Base-by-base conservation (phyloP, 108 stramenopile species). In the Heterococcus sp. region DNA sequence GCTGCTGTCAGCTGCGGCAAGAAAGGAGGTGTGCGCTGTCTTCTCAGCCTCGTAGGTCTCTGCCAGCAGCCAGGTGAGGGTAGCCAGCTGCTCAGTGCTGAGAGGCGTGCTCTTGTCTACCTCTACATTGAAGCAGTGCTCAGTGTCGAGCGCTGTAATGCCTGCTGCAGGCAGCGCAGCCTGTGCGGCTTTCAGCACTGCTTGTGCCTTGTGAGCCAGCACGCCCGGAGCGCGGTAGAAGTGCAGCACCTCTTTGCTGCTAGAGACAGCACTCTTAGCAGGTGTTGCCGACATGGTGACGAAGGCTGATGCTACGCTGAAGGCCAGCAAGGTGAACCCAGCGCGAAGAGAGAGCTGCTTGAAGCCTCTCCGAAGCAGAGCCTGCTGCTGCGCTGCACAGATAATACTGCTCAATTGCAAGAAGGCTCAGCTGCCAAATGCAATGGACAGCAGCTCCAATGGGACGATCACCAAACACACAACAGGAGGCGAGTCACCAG, bases 31-130 rank as follows among this genome's bases (percentile, higher is more conserved):
- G 86, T 64, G 69, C 72, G 76, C 88, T 75, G 40, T 89, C 74
- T 83, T 92, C 3, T 86, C 85, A 33, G 83, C 86, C 38, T 95
- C 93, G 75, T 94, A 97, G 11, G 96, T 97, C 88, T 97, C 96
- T 2, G 92, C 77, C 32, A 97, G 78, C 8, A 97, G 89, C 96
- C 96, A 97, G 74, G 93, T 91, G 36, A 97, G 85, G 63, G 66
- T 74, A 26, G 39, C 75, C 11, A 64, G 46, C 36, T 75, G 68
- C 4, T 27, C 73, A 26, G 72, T 46, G 68, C 65, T 75, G 39
- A 75, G 26, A 5, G 74, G 74, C 33, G 66, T 65, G 33, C 70
- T 37, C 38, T 83, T 69, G 39, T 66, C 66, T 35, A 84, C 69
- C 75, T 84, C 75, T 31, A 84, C 83, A 39, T 84, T 84, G 71